Conservation (phyloP, 2,329 filamentous ascomycete genomes). For the Pseudogymnoascus destructans region DNA sequence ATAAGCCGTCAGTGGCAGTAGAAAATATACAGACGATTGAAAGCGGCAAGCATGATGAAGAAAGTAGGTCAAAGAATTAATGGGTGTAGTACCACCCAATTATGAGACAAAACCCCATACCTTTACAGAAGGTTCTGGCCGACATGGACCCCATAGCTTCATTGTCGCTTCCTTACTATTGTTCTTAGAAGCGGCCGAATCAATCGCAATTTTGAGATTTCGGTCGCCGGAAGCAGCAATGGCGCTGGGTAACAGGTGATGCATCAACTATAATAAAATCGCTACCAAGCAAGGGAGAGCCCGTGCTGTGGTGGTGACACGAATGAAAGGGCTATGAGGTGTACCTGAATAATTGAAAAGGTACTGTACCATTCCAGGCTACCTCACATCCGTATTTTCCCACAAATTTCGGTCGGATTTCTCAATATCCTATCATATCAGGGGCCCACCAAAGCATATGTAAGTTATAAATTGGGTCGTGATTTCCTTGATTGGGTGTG, state of each 20-base stretch:
- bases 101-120: neutral
- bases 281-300: neutral
- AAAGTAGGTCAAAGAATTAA: neutral
- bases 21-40: neutral
- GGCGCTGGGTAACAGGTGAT: neutral
- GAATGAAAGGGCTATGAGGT: neutral
- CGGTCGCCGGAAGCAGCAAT: neutral
- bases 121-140: neutral
- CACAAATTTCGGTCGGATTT: neutral
- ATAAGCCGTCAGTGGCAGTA: neutral
- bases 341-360: neutral
- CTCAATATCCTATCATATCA: neutral
- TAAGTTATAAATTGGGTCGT: neutral
- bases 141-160: neutral
- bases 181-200: slow-evolving; percentile 5
- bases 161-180: neutral
- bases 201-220: neutral
- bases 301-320: neutral
- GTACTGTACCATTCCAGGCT: neutral
- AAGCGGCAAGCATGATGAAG: neutral
- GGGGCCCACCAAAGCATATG: neutral
- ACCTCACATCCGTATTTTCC: neutral
- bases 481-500: neutral
- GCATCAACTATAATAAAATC: neutral
- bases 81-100: neutral